Conservation (phyloP, 2,329 filamentous ascomycete species). For the Lachnellula occidentalis region DNA sequence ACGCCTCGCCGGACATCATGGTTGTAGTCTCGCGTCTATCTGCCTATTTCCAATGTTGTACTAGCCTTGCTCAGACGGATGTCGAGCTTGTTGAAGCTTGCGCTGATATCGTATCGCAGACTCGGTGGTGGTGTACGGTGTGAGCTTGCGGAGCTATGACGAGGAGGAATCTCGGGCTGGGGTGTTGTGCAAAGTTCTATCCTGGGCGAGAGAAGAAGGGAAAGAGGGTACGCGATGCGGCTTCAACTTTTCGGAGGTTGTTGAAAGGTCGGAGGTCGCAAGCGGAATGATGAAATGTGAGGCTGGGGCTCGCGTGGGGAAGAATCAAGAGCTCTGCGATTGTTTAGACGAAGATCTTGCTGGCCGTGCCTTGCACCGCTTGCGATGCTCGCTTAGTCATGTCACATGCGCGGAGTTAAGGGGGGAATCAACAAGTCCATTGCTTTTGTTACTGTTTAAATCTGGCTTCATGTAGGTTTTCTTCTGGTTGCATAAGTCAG, state of each 20-base stretch:
- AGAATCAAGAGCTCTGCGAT: neutral
- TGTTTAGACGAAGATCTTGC: constrained; percentile 5
- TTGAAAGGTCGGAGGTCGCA: neutral
- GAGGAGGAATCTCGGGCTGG: constrained; percentile 1
- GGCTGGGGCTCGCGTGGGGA: constrained; percentile 19
- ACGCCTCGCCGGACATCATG: constrained; percentile 94
- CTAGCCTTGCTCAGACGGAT: neutral
- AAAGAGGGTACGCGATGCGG: too few species aligned
- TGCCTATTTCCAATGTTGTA: neutral
- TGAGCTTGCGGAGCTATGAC: neutral
- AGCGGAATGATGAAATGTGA: constrained; percentile 22
- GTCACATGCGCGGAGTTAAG: constrained; percentile 9
- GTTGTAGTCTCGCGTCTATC: constrained; percentile 14
- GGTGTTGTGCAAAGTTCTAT: neutral
- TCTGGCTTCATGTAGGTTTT: neutral
- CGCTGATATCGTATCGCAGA: neutral
- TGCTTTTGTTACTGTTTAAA: neutral
- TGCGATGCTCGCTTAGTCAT: neutral
- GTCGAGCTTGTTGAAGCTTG: neutral
- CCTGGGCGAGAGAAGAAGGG: too few species aligned
- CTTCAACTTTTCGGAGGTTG: too few species aligned
- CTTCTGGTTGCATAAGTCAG: neutral
- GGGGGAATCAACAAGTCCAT: neutral
- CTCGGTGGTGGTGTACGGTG: neutral
- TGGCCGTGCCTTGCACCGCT: constrained; percentile 14